Evolutionary conservation across 495 filamentous ascomycete genomes (phyloP), one percentile per base, ranked within the genome.

Genomic region (Xylaria grammica): DNA sequence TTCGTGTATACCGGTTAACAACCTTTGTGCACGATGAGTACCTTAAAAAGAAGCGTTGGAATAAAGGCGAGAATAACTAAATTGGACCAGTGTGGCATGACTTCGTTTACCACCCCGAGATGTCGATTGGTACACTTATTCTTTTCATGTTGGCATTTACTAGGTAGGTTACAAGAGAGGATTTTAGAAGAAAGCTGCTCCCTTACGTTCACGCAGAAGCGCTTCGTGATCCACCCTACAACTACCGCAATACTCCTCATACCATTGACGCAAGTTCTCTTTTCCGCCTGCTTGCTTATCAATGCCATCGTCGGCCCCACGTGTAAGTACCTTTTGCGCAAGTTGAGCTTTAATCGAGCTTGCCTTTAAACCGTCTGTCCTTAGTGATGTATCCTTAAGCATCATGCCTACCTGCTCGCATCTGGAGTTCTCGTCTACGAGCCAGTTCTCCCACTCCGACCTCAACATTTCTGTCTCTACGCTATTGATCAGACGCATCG

Each of bases 371-470:
- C 11, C 62, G 10, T 67, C 69, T 42, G 78, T 67, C 26, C 60
- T 51, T 53, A 73, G 69, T 24, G 54, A 72, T 44, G 69, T 64
- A 1, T 54, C 68, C 13, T 70, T 55, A 15, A 78, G 55, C 64
- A 91, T 72, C 61, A 89, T 74, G 9, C 71, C 74, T 4, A 92
- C 83, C 69, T 86, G 82, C 49, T 83, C 83, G 77, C 93, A 97
- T 60, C 87, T 85, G 24, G 75, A 69, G 57, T 81, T 82, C 77
- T 97, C 94, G 44, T 88, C 87, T 4, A 80, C 72, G 17, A 98
- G 82, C 93, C 93, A 98, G 44, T 89, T 89, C 78, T 96, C 93
- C 89, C 91, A 99, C 78, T 97, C 94, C 2, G 86, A 89, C 60
- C 85, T 82, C 60, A 98, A 66, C 72, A 96, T 88, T 73, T 97